phyloP scores from a whole-genome alignment of 306 rosid genomes.

The Lathyrus sativus region DNA sequence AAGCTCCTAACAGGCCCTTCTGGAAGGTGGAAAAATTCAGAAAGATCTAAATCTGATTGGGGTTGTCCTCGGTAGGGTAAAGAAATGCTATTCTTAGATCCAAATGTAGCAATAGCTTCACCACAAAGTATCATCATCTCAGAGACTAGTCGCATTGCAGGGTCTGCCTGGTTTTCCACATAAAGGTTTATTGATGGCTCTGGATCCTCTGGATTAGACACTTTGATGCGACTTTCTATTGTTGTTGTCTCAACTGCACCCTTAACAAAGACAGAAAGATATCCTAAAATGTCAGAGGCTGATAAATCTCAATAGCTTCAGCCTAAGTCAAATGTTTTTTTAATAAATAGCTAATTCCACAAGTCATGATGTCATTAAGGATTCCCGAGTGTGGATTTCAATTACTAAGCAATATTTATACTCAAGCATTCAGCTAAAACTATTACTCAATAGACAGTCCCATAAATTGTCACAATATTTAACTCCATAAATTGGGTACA shows the following conservation, averaged over 20 bases:
- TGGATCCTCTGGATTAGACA: slow-evolving; percentile 77
- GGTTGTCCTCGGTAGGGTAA: slow-evolving; percentile 99
- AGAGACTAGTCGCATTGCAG: slow-evolving; percentile 92
- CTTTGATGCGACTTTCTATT: slow-evolving; percentile 87
- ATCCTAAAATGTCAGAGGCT: slow-evolving; percentile 30
- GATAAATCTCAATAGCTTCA: slow-evolving; percentile 27
- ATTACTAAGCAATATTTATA: slow-evolving; percentile 16
- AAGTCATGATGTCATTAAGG: background rate
- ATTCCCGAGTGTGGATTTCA: slow-evolving; percentile 12
- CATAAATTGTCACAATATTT: slow-evolving; percentile 24
- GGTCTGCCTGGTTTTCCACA: slow-evolving; percentile 94
- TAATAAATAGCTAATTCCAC: slow-evolving; percentile 8
- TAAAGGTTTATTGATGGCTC: slow-evolving; percentile 81
- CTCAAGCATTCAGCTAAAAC: slow-evolving; percentile 21
- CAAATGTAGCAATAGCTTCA: slow-evolving; percentile 85
- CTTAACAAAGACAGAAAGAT: slow-evolving; percentile 51
- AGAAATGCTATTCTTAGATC: slow-evolving; percentile 76
- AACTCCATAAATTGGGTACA: background rate
- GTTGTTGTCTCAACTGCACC: slow-evolving; percentile 84
- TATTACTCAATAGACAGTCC: background rate
- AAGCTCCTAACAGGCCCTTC: slow-evolving; percentile 97
- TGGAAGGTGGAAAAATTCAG: slow-evolving; percentile 88
- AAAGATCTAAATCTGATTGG: slow-evolving; percentile 73
- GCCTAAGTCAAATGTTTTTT: background rate
- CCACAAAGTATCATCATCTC: slow-evolving; percentile 99